A percentile compares a stretch with the other conserved stretches of the same genome.
phyloP scores from a whole-genome alignment of 495 filamentous ascomycete species.

The Aspergillus olivimuriae region DNA sequence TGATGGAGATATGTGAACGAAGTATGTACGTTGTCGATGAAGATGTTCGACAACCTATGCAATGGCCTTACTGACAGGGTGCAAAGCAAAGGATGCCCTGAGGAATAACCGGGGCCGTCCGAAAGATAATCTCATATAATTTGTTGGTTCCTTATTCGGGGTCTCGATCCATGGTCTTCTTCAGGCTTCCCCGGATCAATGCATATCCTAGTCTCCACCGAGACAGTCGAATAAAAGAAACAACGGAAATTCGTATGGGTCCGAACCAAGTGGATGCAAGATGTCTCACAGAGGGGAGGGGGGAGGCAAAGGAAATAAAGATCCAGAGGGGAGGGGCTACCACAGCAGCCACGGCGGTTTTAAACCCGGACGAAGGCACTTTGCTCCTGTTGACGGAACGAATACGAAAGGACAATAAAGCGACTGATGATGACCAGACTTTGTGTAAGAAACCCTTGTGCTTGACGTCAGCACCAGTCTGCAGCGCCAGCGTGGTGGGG shows the following conservation, averaged over 20 bases:
- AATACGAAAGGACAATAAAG: not conserved
- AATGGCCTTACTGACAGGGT: too few species aligned
- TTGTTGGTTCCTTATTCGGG: not conserved
- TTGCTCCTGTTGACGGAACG: not conserved
- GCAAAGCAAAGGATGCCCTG: too few species aligned
- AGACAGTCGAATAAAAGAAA: not conserved
- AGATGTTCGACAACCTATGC: too few species aligned
- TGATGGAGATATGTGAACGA: too few species aligned
- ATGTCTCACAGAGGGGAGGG: not conserved
- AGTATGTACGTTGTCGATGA: too few species aligned
- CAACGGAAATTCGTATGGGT: not conserved
- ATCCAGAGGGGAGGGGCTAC: not conserved
- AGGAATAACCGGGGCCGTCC: too few species aligned
- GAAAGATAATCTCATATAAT: not conserved
- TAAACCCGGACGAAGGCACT: not conserved
- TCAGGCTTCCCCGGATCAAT: not conserved
- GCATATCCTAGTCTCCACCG: not conserved
- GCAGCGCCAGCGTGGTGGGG: not conserved
- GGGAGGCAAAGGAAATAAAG: not conserved
- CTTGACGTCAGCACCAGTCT: conserved; percentile 2
- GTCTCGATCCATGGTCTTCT: not conserved
- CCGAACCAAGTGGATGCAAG: not conserved
- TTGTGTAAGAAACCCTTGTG: not conserved
- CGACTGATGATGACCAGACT: conserved; percentile 1
- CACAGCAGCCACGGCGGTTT: not conserved